Percentiles rank a stretch among this genome's conserved stretches.
phyloP scores from a whole-genome alignment of 208 protist genomes.

The Strigomonas oncopelti region DNA sequence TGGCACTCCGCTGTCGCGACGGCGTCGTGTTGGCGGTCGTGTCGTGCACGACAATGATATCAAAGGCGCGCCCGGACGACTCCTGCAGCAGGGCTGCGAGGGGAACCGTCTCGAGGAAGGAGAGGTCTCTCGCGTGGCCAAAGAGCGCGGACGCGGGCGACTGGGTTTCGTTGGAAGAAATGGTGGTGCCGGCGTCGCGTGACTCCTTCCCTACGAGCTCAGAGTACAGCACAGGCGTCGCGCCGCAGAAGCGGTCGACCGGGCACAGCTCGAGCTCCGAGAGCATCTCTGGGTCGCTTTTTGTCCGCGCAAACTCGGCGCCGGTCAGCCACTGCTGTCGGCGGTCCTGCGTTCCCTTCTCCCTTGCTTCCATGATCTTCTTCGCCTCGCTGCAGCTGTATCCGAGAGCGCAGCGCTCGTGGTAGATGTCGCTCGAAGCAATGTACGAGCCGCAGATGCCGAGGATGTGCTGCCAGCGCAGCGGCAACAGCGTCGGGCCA shows the following conservation, averaged over 20 bases:
- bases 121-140: neutral
- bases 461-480: neutral
- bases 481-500: neutral
- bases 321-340: no score
- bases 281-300: no score
- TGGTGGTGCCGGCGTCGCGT: no score
- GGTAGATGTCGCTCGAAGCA: neutral
- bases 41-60: conserved; percentile 25
- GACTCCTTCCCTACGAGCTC: no score
- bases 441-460: conserved; percentile 5
- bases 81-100: conserved; percentile 13
- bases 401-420: neutral
- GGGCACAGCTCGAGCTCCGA: no score
- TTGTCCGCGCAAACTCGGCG: no score
- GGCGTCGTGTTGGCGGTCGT: neutral
- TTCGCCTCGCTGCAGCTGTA: no score
- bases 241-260: no score
- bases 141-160: neutral
- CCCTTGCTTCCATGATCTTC: no score
- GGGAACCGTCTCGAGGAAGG: neutral
- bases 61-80: conserved; percentile 16
- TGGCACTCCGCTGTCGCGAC: neutral
- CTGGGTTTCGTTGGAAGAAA: no score
- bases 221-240: no score
- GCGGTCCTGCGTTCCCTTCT: no score